Percentiles rank a stretch among this genome's conserved stretches.
Evolutionary conservation across 2,329 filamentous ascomycete species (phyloP).

Genomic region (Parascedosporium putredinis): DNA sequence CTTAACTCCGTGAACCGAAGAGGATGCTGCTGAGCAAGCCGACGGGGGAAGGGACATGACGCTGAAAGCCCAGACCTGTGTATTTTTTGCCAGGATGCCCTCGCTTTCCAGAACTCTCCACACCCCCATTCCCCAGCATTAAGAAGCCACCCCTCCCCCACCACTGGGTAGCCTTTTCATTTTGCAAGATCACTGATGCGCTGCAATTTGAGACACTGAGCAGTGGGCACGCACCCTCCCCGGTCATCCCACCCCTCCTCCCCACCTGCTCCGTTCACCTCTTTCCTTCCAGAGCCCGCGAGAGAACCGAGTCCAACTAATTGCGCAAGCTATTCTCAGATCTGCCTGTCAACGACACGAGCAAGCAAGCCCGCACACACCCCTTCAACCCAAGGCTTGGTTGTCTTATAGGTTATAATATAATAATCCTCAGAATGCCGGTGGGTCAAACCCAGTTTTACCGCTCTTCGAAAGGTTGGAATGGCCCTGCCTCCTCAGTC

Average conservation of each 20-base stretch:
- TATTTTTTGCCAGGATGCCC: neutral
- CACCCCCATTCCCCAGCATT: neutral
- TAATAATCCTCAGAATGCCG: neutral
- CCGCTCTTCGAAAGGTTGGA: too few species aligned
- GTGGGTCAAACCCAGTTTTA: neutral
- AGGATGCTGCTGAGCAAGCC: neutral
- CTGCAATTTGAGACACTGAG: slow-evolving; percentile 5
- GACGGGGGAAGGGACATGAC: neutral
- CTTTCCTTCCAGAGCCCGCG: too few species aligned
- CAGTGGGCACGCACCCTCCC: neutral
- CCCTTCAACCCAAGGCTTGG: neutral
- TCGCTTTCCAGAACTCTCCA: neutral
- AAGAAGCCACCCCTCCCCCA: neutral
- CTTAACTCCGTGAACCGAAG: neutral
- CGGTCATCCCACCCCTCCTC: too few species aligned
- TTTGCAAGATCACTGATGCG: neutral
- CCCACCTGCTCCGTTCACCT: neutral
- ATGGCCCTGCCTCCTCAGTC: too few species aligned
- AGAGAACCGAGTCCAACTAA: too few species aligned
- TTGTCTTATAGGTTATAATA: neutral
- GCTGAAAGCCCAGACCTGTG: neutral
- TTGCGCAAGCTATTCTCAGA: too few species aligned
- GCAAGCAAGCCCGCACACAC: neutral
- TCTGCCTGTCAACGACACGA: too few species aligned
- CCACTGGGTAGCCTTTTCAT: neutral